Percentiles rank a stretch among this genome's conserved stretches.
Conservation (phyloP, 805 yeast species). For the Zygotorulaspora chibaensis region DNA sequence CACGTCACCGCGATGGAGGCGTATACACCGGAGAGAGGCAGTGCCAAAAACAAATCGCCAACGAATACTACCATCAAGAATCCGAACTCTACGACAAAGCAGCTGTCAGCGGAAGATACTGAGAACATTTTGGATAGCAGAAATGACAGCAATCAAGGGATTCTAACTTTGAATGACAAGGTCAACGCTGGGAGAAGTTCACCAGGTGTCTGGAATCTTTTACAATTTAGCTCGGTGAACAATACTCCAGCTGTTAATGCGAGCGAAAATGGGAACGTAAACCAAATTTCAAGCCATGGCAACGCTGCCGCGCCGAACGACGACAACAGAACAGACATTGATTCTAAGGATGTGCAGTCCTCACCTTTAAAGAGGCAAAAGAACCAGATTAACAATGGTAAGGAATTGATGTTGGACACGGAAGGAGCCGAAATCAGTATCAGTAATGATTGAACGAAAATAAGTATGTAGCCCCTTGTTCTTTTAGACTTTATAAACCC, state of each 20-base stretch:
- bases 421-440: conserved; percentile 31
- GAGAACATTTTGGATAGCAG: conserved; percentile 15
- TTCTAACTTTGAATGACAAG: conserved; percentile 16
- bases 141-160: conserved; percentile 6
- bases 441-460: conserved; percentile 18
- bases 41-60: conserved; percentile 25
- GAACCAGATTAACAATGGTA: conserved; percentile 12
- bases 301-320: conserved; percentile 2
- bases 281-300: conserved; percentile 2
- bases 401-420: conserved; percentile 29
- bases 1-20: conserved; percentile 54
- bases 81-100: conserved; percentile 1
- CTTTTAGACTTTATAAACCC: not conserved
- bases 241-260: conserved; percentile 34
- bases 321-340: conserved; percentile 5
- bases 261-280: conserved; percentile 11
- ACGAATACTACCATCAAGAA: conserved; percentile 1
- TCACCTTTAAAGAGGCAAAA: conserved; percentile 28
- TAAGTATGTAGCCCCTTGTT: not conserved
- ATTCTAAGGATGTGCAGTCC: conserved; percentile 21
- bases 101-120: conserved; percentile 8
- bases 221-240: conserved; percentile 59
- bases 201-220: conserved; percentile 92
- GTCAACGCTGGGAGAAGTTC: conserved; percentile 41
- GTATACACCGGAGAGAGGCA: conserved; percentile 60